Percentiles rank a stretch among this genome's conserved stretches.
Evolutionary conservation across 441 rosid species (phyloP).

Genomic region (Euphorbia neoarborescens): DNA sequence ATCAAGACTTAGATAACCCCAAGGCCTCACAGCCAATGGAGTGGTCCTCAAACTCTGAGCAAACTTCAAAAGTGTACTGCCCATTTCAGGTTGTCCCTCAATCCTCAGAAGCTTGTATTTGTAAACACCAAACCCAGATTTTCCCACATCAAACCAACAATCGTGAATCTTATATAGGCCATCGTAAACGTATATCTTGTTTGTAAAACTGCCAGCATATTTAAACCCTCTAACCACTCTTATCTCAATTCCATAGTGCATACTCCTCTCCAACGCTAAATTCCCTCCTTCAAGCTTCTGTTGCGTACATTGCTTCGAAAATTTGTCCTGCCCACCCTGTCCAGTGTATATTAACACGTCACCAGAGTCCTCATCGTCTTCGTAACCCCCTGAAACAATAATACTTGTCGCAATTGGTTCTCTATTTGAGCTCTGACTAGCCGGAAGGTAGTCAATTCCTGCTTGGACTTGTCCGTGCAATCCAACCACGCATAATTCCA

Average conservation of each 20-base stretch:
- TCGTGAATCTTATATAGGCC: slow-evolving; percentile 66
- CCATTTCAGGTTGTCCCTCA: slow-evolving; percentile 78
- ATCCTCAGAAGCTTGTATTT: slow-evolving; percentile 67
- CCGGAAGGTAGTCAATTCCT: slow-evolving; percentile 63
- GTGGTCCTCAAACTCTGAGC: slow-evolving; percentile 48
- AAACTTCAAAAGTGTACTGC: slow-evolving; percentile 53
- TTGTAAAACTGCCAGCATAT: slow-evolving; percentile 43
- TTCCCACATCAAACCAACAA: slow-evolving; percentile 88
- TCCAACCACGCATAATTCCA: slow-evolving; percentile 67
- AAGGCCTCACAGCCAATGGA: slow-evolving; percentile 56
- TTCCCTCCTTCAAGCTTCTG: slow-evolving; percentile 85
- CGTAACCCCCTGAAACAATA: slow-evolving; percentile 75
- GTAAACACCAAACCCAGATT: slow-evolving; percentile 84
- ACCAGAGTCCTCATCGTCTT: slow-evolving; percentile 75
- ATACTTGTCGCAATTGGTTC: slow-evolving; percentile 81
- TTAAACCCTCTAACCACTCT: slow-evolving; percentile 79
- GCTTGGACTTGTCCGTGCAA: slow-evolving; percentile 77
- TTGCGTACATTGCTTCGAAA: slow-evolving; percentile 47
- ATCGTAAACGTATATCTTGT: slow-evolving; percentile 75
- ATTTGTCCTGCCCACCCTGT: slow-evolving; percentile 78
- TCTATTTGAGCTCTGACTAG: slow-evolving; percentile 50
- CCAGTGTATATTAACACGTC: slow-evolving; percentile 64
- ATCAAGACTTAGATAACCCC: slow-evolving; percentile 74
- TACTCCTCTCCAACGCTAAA: slow-evolving; percentile 75
- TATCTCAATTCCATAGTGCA: slow-evolving; percentile 77